A percentile compares a stretch with the other conserved stretches of the same genome.
phyloP scores from a whole-genome alignment of 2,329 filamentous ascomycete species.

The Hymenoscyphus infarciens region DNA sequence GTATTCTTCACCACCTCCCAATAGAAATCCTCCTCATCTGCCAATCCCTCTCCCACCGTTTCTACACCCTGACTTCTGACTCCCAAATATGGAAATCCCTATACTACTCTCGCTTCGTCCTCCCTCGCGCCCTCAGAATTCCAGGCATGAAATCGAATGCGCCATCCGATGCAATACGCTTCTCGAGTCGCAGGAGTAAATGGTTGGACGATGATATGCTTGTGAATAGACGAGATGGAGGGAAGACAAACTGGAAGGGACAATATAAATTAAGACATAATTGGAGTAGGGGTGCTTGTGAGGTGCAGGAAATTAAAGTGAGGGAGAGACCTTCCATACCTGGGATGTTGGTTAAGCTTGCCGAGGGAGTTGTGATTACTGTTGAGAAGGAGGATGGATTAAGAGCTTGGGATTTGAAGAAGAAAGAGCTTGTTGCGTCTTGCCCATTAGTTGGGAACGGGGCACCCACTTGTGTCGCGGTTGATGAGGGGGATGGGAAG shows the following conservation, averaged over 20 bases:
- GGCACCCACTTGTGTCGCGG: conserved; percentile 60
- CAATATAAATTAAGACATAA: conserved; percentile 88
- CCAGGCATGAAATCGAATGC: conserved; percentile 56
- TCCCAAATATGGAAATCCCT: conserved; percentile 86
- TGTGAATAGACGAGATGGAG: conserved; percentile 28
- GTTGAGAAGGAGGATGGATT: conserved; percentile 68
- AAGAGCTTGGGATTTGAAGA: conserved; percentile 73
- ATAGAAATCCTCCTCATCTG: conserved; percentile 62
- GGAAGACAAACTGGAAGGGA: conserved; percentile 72
- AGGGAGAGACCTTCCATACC: conserved; percentile 43
- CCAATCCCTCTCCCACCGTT: conserved; percentile 67
- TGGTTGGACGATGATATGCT: conserved; percentile 43
- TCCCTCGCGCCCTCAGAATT: conserved; percentile 72
- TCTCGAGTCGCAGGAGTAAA: conserved; percentile 45
- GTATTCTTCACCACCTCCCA: conserved; percentile 75
- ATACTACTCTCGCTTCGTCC: conserved; percentile 84
- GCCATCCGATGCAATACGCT: conserved; percentile 24
- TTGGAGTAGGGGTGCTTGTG: conserved; percentile 80
- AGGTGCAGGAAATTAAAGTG: conserved; percentile 66
- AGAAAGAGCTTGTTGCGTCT: conserved; percentile 56
- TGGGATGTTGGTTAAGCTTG: conserved; percentile 69
- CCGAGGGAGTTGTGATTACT: conserved; percentile 73
- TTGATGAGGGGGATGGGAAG: conserved; percentile 52
- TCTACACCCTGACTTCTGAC: conserved; percentile 70
- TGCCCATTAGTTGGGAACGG: conserved; percentile 35